A percentile compares a stretch with the other conserved stretches of the same genome.
phyloP scores from a whole-genome alignment of 805 yeast genomes.

The Vanderwaltozyma tropicalis region DNA sequence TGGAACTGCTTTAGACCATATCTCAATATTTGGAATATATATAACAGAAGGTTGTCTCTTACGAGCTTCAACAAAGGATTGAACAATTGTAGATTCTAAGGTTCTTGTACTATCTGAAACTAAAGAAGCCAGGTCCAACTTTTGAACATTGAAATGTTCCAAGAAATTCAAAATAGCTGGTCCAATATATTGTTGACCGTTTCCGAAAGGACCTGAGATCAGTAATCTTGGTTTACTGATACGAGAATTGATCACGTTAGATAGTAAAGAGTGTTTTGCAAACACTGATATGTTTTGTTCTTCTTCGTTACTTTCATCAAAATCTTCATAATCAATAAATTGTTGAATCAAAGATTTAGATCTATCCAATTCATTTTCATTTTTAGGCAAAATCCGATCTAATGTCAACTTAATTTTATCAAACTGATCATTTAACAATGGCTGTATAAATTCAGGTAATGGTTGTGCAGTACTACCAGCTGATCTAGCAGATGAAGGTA shows the following conservation, averaged over 20 bases:
- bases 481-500: constrained; percentile 88
- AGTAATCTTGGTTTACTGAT: constrained; percentile 74
- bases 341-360: constrained; percentile 26
- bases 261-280: constrained; percentile 51
- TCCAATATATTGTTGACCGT: constrained; percentile 79
- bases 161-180: constrained; percentile 70
- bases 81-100: constrained; percentile 76
- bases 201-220: constrained; percentile 62
- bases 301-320: constrained; percentile 16
- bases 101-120: constrained; percentile 71
- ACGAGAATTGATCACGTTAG: constrained; percentile 44
- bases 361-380: constrained; percentile 10
- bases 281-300: constrained; percentile 49
- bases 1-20: constrained; percentile 61
- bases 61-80: constrained; percentile 74
- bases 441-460: constrained; percentile 59
- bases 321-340: constrained; percentile 26
- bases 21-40: constrained; percentile 71
- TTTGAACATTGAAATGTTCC: constrained; percentile 85
- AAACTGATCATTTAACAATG: constrained; percentile 49
- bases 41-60: constrained; percentile 83
- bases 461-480: constrained; percentile 66
- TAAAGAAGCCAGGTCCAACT: constrained; percentile 67
- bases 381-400: constrained; percentile 51
- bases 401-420: constrained; percentile 37